A percentile compares a stretch with the other conserved stretches of the same genome.
Conservation (phyloP, 441 rosid genomes). For the Geranium incanum region DNA sequence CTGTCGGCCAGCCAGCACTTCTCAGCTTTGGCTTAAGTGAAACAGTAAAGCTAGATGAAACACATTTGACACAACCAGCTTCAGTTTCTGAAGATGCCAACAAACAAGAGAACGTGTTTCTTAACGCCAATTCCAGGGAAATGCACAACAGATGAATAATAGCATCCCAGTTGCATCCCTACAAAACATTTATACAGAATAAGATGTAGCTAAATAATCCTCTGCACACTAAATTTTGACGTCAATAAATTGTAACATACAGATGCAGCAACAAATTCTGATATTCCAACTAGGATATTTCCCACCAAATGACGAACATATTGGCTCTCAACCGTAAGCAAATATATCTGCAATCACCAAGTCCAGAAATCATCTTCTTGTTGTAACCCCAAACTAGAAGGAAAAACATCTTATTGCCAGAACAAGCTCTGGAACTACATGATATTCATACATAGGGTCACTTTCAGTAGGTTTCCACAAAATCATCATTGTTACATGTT, state of each 20-base stretch:
- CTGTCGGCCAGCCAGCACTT: slow-evolving; percentile 49
- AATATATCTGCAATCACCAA: slow-evolving; percentile 34
- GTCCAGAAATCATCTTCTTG: not conserved
- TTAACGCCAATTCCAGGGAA: slow-evolving; percentile 37
- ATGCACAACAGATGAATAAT: slow-evolving; percentile 41
- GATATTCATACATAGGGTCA: not conserved
- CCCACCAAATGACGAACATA: slow-evolving; percentile 59
- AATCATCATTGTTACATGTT: not conserved
- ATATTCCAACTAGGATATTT: slow-evolving; percentile 46
- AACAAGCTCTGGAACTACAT: not conserved
- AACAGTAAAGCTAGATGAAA: slow-evolving; percentile 23
- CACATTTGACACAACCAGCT: slow-evolving; percentile 19
- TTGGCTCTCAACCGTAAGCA: slow-evolving; percentile 36
- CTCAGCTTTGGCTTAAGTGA: slow-evolving; percentile 37
- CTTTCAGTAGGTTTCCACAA: not conserved
- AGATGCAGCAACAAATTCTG: slow-evolving; percentile 40
- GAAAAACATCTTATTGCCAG: not conserved
- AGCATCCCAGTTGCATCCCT: slow-evolving; percentile 46
- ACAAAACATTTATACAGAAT: slow-evolving; percentile 15
- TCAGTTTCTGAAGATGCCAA: slow-evolving; percentile 21
- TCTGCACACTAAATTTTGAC: not conserved
- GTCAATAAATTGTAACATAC: slow-evolving; percentile 33
- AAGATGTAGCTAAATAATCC: slow-evolving; percentile 6
- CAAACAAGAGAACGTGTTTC: slow-evolving; percentile 24
- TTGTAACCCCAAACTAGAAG: not conserved